phyloP scores from a whole-genome alignment of 2,329 filamentous ascomycete species.

The Moelleriella libera region DNA sequence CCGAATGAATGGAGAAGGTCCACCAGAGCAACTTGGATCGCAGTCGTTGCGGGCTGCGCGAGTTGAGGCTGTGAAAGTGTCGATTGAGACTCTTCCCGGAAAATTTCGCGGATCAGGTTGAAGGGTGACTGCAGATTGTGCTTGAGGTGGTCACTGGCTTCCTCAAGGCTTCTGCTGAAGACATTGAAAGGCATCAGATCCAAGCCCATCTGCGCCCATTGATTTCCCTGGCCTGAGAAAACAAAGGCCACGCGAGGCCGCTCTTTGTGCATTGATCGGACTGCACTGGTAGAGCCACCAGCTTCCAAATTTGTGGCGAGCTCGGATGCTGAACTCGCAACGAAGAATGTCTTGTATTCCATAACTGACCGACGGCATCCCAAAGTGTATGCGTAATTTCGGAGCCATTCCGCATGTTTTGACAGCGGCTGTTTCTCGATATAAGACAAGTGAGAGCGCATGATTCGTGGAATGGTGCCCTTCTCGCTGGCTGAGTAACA shows the following conservation, averaged over 20 bases:
- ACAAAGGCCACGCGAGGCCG: slow-evolving; percentile 22
- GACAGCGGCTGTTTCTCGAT: slow-evolving; percentile 8
- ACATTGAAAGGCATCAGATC: slow-evolving; percentile 24
- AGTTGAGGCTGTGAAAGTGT: slow-evolving; percentile 19
- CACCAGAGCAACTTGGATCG: slow-evolving; percentile 26
- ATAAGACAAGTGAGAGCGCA: slow-evolving; percentile 19
- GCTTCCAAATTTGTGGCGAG: slow-evolving; percentile 15
- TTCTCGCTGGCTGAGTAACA: slow-evolving; percentile 30
- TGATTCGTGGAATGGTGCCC: slow-evolving; percentile 19
- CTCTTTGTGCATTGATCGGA: slow-evolving; percentile 12
- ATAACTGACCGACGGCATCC: slow-evolving; percentile 27
- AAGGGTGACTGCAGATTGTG: slow-evolving; percentile 16
- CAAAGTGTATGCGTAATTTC: slow-evolving; percentile 31
- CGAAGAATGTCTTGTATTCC: slow-evolving; percentile 25
- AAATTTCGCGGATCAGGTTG: slow-evolving; percentile 20
- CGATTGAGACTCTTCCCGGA: slow-evolving; percentile 11
- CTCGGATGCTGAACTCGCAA: slow-evolving; percentile 19
- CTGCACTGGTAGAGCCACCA: slow-evolving; percentile 7
- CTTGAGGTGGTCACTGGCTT: slow-evolving; percentile 16
- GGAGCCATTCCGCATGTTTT: slow-evolving; percentile 11
- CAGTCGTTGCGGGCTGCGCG: slow-evolving; percentile 26
- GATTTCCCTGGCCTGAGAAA: slow-evolving; percentile 29
- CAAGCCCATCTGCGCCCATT: slow-evolving; percentile 27
- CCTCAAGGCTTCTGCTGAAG: slow-evolving; percentile 25
- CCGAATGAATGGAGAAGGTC: slow-evolving; percentile 21